These are phyloP conservation scores for Lactarius vividus DNA, from an alignment of 768 basidiomycete species.

Conservation along the genomic window DNA sequence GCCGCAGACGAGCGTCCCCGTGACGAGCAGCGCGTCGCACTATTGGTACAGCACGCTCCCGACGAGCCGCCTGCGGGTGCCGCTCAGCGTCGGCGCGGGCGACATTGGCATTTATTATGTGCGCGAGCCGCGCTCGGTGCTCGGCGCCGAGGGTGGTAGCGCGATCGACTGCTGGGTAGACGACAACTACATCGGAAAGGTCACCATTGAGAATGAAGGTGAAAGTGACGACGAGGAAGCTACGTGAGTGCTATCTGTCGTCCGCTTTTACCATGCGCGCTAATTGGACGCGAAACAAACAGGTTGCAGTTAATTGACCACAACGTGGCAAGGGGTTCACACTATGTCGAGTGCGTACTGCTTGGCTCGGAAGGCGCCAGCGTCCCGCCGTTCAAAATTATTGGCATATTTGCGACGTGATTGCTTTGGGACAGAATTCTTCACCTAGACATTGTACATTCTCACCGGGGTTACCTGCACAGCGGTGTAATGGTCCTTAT, in stretches of 20 bases:
- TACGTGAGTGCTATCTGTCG: slow-evolving; percentile 49
- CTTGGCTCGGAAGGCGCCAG: slow-evolving; percentile 82
- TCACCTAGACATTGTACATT: slow-evolving; percentile 1
- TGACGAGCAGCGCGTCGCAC: slow-evolving; percentile 63
- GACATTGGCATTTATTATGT: slow-evolving; percentile 92
- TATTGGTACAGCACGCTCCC: slow-evolving; percentile 94
- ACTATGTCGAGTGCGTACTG: slow-evolving; percentile 89
- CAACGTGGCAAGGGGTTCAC: slow-evolving; percentile 80
- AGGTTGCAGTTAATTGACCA: slow-evolving; percentile 85
- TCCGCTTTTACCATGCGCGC: not conserved
- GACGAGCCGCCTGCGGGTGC: slow-evolving; percentile 77
- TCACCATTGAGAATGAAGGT: slow-evolving; percentile 73
- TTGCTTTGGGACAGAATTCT: not conserved
- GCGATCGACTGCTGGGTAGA: slow-evolving; percentile 95
- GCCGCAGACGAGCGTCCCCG: slow-evolving; percentile 37
- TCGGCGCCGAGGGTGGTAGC: slow-evolving; percentile 55
- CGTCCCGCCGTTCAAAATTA: slow-evolving; percentile 83
- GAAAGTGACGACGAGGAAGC: slow-evolving; percentile 60
- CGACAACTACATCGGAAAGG: slow-evolving; percentile 82
- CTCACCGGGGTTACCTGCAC: not conserved
- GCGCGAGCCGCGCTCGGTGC: slow-evolving; percentile 57
- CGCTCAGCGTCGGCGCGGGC: slow-evolving; percentile 80
- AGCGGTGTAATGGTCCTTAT: slow-evolving; percentile 3
- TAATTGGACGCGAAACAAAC: slow-evolving; percentile 11
- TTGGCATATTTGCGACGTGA: slow-evolving; percentile 85